Evolutionary conservation across 2,329 filamentous ascomycete species (phyloP).

Genomic region (Colletotrichum orchidophilum): DNA sequence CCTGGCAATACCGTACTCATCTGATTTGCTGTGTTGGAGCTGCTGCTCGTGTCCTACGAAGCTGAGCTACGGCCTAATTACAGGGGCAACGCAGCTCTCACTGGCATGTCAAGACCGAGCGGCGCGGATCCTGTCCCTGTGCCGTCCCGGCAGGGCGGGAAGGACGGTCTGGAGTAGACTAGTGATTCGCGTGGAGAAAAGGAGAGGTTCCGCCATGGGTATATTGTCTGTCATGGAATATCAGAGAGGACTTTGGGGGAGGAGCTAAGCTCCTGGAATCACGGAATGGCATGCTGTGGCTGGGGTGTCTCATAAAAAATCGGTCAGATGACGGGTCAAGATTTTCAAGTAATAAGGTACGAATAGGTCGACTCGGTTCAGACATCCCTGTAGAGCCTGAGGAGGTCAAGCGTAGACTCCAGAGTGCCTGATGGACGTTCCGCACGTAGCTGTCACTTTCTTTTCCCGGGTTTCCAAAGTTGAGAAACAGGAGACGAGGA

Average conservation of each 20-base stretch:
- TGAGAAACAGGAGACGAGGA: background rate
- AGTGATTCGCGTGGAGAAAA: constrained; percentile 11
- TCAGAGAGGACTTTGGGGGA: background rate
- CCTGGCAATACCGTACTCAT: too few relatives aligned
- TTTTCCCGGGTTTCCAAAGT: background rate
- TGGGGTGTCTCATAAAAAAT: constrained; percentile 23
- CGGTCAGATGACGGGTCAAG: constrained; percentile 18
- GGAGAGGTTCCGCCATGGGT: constrained; percentile 15
- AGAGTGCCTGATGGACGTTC: background rate
- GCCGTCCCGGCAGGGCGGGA: background rate
- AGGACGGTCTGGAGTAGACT: background rate
- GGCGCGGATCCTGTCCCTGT: constrained; percentile 2
- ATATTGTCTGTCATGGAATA: background rate
- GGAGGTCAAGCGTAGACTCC: background rate
- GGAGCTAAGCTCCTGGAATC: background rate
- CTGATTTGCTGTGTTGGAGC: background rate
- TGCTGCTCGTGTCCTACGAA: background rate
- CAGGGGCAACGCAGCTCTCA: background rate
- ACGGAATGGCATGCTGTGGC: background rate
- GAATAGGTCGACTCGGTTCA: constrained; percentile 4
- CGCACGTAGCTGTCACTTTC: background rate
- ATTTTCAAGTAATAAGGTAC: background rate
- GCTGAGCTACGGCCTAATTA: background rate
- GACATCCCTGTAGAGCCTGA: constrained; percentile 14
- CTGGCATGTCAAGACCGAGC: background rate